Evolutionary conservation across 2,329 filamentous ascomycete species (phyloP).

Genomic region (Neurospora sp.): DNA sequence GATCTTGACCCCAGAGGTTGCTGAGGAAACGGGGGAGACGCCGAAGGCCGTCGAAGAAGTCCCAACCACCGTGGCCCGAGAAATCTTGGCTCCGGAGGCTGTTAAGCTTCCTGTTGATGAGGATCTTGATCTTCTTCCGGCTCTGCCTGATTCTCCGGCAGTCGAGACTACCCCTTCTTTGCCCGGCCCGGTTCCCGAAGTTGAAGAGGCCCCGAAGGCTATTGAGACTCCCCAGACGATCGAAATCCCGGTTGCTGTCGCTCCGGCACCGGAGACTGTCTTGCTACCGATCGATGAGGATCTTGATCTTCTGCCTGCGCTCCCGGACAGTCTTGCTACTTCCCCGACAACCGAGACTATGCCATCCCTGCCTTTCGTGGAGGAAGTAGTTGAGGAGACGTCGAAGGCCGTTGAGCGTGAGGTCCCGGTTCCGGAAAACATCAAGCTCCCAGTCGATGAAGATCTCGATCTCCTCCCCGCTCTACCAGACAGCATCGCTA

Average conservation of each 20-base stretch:
- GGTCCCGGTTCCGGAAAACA: neutral
- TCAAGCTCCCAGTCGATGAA: neutral
- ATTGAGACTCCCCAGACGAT: neutral
- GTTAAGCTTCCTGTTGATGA: neutral
- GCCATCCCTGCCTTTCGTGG: neutral
- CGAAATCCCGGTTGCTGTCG: neutral
- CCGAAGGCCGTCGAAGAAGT: neutral
- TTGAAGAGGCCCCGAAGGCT: neutral
- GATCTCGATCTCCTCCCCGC: neutral
- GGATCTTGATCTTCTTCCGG: neutral
- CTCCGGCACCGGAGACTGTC: neutral
- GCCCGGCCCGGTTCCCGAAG: too few relatives aligned
- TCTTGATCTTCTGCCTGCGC: conserved; percentile 3
- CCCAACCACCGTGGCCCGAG: neutral
- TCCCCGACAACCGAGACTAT: neutral
- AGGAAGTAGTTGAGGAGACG: neutral
- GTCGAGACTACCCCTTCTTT: neutral
- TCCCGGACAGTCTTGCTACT: conserved; percentile 4
- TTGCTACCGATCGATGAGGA: neutral
- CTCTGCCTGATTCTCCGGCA: neutral
- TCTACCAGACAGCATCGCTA: neutral
- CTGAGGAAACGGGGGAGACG: neutral
- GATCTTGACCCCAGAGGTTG: neutral
- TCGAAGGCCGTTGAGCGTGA: neutral
- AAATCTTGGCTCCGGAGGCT: neutral